Evolutionary conservation across 257 asterid species (phyloP).

Genomic region (Leonotis leonurus): DNA sequence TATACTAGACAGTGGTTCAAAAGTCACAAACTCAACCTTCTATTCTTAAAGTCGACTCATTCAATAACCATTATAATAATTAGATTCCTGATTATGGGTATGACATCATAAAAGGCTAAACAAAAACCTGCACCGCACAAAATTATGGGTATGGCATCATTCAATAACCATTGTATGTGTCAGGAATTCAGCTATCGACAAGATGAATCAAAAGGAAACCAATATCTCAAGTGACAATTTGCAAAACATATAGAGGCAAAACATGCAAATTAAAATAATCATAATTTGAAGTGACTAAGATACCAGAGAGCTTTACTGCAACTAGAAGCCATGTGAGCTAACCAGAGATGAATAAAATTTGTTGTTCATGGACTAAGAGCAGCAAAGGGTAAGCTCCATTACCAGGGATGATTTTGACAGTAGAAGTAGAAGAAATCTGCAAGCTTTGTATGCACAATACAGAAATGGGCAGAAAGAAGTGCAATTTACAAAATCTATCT

Average conservation of each 20-base stretch:
- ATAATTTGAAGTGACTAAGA: background rate
- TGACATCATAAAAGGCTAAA: background rate
- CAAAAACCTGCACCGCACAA: conserved; percentile 34
- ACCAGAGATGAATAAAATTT: too few relatives aligned
- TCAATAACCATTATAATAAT: background rate
- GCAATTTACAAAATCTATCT: too few relatives aligned
- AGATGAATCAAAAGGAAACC: background rate
- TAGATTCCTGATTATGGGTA: background rate
- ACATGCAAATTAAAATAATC: background rate
- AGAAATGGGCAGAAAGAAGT: background rate
- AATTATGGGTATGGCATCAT: conserved; percentile 6
- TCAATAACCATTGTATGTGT: conserved; percentile 3
- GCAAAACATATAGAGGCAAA: conserved; percentile 4
- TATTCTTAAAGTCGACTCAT: too few relatives aligned
- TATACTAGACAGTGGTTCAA: too few relatives aligned
- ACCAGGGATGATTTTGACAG: too few relatives aligned
- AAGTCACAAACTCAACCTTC: too few relatives aligned
- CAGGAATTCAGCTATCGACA: conserved; percentile 6
- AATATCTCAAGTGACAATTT: conserved; percentile 5
- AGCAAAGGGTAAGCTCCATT: too few relatives aligned
- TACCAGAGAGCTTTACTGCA: background rate
- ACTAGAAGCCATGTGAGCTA: too few relatives aligned
- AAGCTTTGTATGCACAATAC: conserved; percentile 18
- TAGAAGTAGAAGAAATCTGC: conserved; percentile 17
- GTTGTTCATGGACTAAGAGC: too few relatives aligned